A percentile compares a stretch with the other conserved stretches of the same genome.
Evolutionary conservation across 768 basidiomycete species (phyloP).

Genomic region (Jaapia argillacea): DNA sequence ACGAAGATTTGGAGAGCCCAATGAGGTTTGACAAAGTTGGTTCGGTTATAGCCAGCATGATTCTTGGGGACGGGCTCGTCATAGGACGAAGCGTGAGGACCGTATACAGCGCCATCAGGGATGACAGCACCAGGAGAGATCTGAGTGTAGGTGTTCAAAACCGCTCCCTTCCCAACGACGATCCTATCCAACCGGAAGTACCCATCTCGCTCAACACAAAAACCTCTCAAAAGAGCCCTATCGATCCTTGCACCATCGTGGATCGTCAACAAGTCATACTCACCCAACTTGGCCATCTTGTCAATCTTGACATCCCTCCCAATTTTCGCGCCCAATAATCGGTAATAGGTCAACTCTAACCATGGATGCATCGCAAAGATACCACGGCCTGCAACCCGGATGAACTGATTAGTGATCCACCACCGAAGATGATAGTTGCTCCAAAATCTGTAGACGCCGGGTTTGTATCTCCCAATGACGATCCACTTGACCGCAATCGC

Average conservation of each 20-base stretch:
- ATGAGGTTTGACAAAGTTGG: constrained; percentile 21
- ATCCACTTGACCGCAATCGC: constrained; percentile 37
- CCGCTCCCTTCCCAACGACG: constrained; percentile 25
- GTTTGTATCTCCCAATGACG: constrained; percentile 31
- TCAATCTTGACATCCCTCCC: constrained; percentile 30
- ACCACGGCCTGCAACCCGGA: constrained; percentile 30
- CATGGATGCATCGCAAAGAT: constrained; percentile 29
- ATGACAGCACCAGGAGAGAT: constrained; percentile 31
- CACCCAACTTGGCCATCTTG: constrained; percentile 28
- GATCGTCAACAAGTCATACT: constrained; percentile 34
- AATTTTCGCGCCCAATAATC: constrained; percentile 33
- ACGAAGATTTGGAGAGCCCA: constrained; percentile 24
- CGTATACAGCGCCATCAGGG: constrained; percentile 27
- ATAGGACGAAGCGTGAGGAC: constrained; percentile 36
- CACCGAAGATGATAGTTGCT: constrained; percentile 32
- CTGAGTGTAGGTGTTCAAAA: constrained; percentile 34
- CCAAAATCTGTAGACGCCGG: constrained; percentile 19
- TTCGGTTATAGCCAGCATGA: constrained; percentile 31
- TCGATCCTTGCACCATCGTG: constrained; percentile 35
- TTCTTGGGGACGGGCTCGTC: constrained; percentile 26
- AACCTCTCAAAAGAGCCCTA: constrained; percentile 28
- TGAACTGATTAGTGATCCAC: constrained; percentile 32
- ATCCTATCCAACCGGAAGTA: constrained; percentile 30
- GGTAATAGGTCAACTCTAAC: constrained; percentile 30
- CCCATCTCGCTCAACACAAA: constrained; percentile 35